Percentiles rank a stretch among this genome's conserved stretches.
Conservation (phyloP, 306 rosid genomes). For the Vigna trinervia region DNA sequence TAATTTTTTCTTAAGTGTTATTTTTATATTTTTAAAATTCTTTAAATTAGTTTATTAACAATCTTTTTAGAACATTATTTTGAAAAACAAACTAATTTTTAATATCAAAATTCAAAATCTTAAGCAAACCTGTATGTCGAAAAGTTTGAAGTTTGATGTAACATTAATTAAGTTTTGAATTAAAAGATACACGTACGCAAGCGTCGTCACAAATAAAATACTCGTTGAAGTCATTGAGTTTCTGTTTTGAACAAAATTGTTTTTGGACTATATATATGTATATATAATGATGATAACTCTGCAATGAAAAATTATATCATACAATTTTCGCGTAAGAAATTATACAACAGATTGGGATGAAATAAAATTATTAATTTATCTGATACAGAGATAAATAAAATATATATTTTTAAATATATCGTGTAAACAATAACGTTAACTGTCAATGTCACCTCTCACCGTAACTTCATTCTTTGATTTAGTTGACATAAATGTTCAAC, state of each 20-base stretch:
- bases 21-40: too few relatives aligned
- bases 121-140: too few relatives aligned
- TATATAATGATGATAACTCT: neutral
- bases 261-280: neutral
- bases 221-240: neutral
- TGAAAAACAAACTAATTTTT: neutral
- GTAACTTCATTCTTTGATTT: neutral
- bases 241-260: neutral
- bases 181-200: neutral
- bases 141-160: neutral
- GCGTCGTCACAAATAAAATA: neutral
- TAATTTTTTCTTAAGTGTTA: neutral
- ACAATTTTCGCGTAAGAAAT: neutral
- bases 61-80: neutral
- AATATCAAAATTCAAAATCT: neutral
- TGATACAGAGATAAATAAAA: neutral
- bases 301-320: neutral
- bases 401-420: neutral
- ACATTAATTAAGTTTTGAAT: neutral
- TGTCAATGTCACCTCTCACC: neutral
- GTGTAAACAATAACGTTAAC: neutral
- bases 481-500: constrained; percentile 19
- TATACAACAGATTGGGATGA: neutral
- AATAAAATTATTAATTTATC: neutral
- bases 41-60: too few relatives aligned